Conservation (phyloP, 805 yeast species). For the Starmerella floris region DNA sequence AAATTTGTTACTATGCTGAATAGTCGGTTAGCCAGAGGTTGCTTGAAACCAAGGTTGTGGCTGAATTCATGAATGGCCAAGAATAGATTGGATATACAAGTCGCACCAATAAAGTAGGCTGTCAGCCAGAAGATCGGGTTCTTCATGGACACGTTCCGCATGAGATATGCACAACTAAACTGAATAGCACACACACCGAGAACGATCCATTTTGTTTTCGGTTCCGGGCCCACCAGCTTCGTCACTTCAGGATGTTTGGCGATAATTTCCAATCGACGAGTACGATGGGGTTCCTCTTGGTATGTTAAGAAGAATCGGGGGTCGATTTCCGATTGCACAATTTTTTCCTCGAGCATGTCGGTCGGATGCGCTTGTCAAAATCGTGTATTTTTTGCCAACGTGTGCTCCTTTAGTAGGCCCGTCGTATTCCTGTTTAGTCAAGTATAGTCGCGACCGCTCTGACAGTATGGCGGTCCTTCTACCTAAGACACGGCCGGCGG, state of each 20-base stretch:
- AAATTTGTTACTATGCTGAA: conserved; percentile 66
- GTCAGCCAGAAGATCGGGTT: conserved; percentile 42
- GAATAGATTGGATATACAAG: conserved; percentile 70
- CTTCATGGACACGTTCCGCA: conserved; percentile 43
- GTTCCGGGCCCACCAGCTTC: conserved; percentile 74
- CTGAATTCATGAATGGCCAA: conserved; percentile 79
- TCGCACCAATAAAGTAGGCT: conserved; percentile 76
- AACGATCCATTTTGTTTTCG: conserved; percentile 67
- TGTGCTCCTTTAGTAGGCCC: too few relatives aligned
- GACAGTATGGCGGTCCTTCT: too few relatives aligned
- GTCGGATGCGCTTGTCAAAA: too few relatives aligned
- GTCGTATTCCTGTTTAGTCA: too few relatives aligned
- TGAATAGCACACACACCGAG: conserved; percentile 55
- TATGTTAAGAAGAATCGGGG: conserved; percentile 62
- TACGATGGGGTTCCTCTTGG: conserved; percentile 66
- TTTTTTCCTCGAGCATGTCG: not conserved
- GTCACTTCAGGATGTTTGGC: conserved; percentile 66
- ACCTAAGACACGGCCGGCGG: too few relatives aligned
- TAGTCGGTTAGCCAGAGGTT: conserved; percentile 61
- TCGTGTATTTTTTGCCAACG: too few relatives aligned
- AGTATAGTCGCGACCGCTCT: too few relatives aligned
- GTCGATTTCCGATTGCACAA: conserved; percentile 9
- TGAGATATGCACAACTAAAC: conserved; percentile 45
- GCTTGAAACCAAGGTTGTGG: conserved; percentile 72
- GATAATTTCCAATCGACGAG: conserved; percentile 59